A percentile compares a stretch with the other conserved stretches of the same genome.
Evolutionary conservation across 2,329 filamentous ascomycete species (phyloP).

Genomic region (Boeremia lycopersici): DNA sequence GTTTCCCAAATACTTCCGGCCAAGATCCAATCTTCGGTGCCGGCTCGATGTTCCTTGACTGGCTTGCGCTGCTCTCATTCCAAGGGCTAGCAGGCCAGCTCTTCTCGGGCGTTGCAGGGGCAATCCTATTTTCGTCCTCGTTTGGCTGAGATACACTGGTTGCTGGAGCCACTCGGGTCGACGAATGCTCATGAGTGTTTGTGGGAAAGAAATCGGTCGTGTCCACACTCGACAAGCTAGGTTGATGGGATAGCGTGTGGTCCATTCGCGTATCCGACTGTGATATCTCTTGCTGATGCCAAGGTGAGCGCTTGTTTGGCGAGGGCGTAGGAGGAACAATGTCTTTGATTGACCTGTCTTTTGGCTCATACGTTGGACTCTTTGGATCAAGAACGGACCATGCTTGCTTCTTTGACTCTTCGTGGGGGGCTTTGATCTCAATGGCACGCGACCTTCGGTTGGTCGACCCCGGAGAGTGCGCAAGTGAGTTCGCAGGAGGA

Average conservation of each 20-base stretch:
- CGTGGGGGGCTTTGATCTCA: constrained; percentile 48
- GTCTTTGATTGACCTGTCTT: constrained; percentile 14
- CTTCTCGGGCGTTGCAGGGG: constrained; percentile 46
- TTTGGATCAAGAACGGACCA: constrained; percentile 46
- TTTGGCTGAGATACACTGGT: constrained; percentile 12
- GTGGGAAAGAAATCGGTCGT: constrained; percentile 51
- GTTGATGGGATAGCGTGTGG: constrained; percentile 37
- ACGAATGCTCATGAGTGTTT: constrained; percentile 50
- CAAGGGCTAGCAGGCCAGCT: constrained; percentile 44
- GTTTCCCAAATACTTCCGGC: constrained; percentile 40
- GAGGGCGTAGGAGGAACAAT: constrained; percentile 41
- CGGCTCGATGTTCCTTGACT: constrained; percentile 27
- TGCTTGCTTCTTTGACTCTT: constrained; percentile 31
- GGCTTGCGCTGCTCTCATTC: constrained; percentile 37
- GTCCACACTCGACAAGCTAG: constrained; percentile 48
- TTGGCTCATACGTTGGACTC: constrained; percentile 49
- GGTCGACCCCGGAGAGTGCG: constrained; percentile 39
- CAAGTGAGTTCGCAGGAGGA: constrained; percentile 16
- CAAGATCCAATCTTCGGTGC: constrained; percentile 37
- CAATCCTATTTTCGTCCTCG: constrained; percentile 22
- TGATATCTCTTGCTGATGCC: constrained; percentile 30
- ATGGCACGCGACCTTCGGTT: constrained; percentile 49
- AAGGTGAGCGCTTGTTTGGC: constrained; percentile 37
- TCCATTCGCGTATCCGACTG: constrained; percentile 21
- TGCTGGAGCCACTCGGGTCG: constrained; percentile 40